These are phyloP conservation scores for Xylaria sp. DNA, from an alignment of 2,329 filamentous ascomycete species.

Conservation along the genomic window DNA sequence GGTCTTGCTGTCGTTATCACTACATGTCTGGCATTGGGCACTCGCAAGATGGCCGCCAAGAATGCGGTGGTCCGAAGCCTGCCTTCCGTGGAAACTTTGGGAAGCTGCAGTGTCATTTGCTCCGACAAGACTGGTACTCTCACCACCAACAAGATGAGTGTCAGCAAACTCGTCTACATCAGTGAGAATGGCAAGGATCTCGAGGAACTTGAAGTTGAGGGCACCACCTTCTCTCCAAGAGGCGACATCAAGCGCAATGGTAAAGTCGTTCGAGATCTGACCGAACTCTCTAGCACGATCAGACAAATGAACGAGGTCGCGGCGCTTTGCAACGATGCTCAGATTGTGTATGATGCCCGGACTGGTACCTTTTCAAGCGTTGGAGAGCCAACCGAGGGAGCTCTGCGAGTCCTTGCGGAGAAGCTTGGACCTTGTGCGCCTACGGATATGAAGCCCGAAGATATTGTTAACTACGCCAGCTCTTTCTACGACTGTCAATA, in stretches of 20 bases:
- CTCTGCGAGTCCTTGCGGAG: slow-evolving; percentile 82
- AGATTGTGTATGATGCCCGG: slow-evolving; percentile 74
- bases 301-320: slow-evolving; percentile 69
- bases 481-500: slow-evolving; percentile 74
- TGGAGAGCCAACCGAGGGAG: slow-evolving; percentile 93
- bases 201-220: slow-evolving; percentile 83
- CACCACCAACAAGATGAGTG: slow-evolving; percentile 99
- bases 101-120: slow-evolving; percentile 98
- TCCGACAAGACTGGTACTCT: slow-evolving; percentile 98
- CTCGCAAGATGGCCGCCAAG: slow-evolving; percentile 97
- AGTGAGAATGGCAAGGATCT: slow-evolving; percentile 66
- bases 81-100: slow-evolving; percentile 93
- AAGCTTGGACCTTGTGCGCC: slow-evolving; percentile 83
- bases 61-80: slow-evolving; percentile 95
- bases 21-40: slow-evolving; percentile 93
- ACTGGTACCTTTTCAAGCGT: slow-evolving; percentile 71
- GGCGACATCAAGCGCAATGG: slow-evolving; percentile 68
- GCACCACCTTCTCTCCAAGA: slow-evolving; percentile 83
- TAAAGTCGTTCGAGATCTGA: slow-evolving; percentile 61
- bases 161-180: slow-evolving; percentile 85
- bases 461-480: slow-evolving; percentile 76
- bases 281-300: slow-evolving; percentile 68
- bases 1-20: slow-evolving; percentile 97
- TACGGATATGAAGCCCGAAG: slow-evolving; percentile 44
- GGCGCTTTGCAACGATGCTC: slow-evolving; percentile 83